These are phyloP conservation scores for Pseudogymnoascus sp. DNA, from an alignment of 2,329 filamentous ascomycete species.

Conservation along the genomic window DNA sequence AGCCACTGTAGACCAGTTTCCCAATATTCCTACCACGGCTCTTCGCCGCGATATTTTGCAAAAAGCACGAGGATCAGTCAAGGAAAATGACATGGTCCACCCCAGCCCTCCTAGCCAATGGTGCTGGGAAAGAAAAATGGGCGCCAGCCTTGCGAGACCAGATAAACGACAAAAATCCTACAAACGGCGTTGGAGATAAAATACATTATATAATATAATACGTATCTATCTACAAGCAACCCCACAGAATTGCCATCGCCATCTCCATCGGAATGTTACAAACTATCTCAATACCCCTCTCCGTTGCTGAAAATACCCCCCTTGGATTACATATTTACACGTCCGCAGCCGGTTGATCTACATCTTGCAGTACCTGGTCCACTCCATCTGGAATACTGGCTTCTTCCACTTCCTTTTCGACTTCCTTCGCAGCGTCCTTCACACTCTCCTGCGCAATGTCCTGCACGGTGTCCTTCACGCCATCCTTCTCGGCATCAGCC, in stretches of 20 bases:
- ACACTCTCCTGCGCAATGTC: slow-evolving; percentile 43
- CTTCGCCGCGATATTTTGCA: too few species aligned
- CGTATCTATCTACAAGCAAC: slow-evolving; percentile 1
- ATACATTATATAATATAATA: slow-evolving; percentile 5
- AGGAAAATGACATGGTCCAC: neutral
- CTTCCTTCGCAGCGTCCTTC: slow-evolving; percentile 22
- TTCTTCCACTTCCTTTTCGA: slow-evolving; percentile 51
- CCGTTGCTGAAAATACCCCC: neutral
- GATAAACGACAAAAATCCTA: neutral
- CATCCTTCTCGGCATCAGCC: neutral
- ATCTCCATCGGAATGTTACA: neutral
- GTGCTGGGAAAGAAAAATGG: too few species aligned
- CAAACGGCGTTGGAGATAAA: neutral
- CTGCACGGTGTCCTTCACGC: neutral
- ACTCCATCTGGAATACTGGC: slow-evolving; percentile 5
- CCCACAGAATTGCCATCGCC: neutral
- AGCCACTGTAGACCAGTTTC: neutral
- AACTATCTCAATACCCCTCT: neutral
- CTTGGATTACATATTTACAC: neutral
- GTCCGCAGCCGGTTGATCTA: slow-evolving; percentile 8
- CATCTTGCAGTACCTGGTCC: slow-evolving; percentile 1
- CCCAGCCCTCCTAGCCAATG: neutral
- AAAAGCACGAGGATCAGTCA: neutral
- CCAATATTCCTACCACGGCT: neutral
- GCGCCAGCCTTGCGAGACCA: neutral